These are phyloP conservation scores for Fomitopsis pinicola DNA, from an alignment of 1,284 basidiomycete genomes.

Conservation along the genomic window DNA sequence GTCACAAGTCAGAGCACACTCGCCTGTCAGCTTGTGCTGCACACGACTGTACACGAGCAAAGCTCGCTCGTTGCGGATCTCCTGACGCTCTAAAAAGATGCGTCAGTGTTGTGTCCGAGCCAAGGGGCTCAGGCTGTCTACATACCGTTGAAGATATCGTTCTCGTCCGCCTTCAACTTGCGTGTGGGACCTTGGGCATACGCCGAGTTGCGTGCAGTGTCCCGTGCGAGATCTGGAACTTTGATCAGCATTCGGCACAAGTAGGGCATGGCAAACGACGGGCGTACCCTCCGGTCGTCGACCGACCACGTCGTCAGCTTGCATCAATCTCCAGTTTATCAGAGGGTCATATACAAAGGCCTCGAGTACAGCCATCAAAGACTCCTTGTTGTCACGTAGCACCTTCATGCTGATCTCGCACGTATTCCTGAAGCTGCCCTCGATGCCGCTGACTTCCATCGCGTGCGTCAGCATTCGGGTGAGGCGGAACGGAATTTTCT, in stretches of 20 bases:
- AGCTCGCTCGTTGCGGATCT: constrained; percentile 88
- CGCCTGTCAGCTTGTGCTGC: constrained; percentile 88
- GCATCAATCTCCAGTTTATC: constrained; percentile 85
- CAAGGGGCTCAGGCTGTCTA: constrained; percentile 4
- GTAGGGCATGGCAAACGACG: background rate
- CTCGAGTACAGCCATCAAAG: constrained; percentile 95
- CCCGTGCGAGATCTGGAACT: constrained; percentile 18
- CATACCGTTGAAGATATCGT: constrained; percentile 76
- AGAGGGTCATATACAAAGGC: constrained; percentile 91
- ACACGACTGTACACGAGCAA: constrained; percentile 91
- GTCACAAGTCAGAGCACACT: constrained; percentile 18
- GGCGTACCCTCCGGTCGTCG: constrained; percentile 56
- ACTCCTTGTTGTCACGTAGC: constrained; percentile 95
- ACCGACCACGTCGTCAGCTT: constrained; percentile 57
- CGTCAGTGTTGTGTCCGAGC: constrained; percentile 6
- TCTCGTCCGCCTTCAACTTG: constrained; percentile 77
- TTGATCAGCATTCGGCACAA: constrained; percentile 16
- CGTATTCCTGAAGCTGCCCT: constrained; percentile 94
- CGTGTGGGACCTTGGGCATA: constrained; percentile 72
- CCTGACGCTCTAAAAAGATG: constrained; percentile 55
- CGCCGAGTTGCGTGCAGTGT: constrained; percentile 63
- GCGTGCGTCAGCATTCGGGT: constrained; percentile 99
- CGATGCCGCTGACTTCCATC: constrained; percentile 99
- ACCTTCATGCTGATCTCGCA: constrained; percentile 99
- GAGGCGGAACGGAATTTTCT: constrained; percentile 97